Evolutionary conservation across 495 filamentous ascomycete species (phyloP).

Genomic region (Penicillium ochrochloron): DNA sequence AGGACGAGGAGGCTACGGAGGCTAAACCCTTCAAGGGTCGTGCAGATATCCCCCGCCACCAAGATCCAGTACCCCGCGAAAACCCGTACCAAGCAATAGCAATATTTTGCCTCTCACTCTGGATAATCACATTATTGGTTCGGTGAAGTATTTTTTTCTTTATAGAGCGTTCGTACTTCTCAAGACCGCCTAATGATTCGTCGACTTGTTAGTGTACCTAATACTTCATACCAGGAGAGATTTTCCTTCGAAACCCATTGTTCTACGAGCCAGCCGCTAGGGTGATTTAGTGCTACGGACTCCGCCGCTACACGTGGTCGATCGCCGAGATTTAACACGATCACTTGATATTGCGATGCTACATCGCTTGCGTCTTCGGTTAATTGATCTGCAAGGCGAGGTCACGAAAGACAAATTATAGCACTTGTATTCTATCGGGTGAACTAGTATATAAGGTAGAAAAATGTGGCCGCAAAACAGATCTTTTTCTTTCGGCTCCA

Average conservation of each 20-base stretch:
- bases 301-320: slow-evolving; percentile 16
- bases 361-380: slow-evolving; percentile 13
- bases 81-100: background rate
- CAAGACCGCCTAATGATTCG: background rate
- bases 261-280: background rate
- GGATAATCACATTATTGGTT: background rate
- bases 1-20: slow-evolving; percentile 5
- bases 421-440: background rate
- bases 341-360: slow-evolving; percentile 11
- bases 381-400: background rate
- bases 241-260: background rate
- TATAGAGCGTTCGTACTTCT: background rate
- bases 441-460: slow-evolving; percentile 1
- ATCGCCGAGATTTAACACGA: slow-evolving; percentile 15
- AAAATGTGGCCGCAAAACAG: background rate
- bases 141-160: background rate
- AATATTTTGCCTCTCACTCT: background rate
- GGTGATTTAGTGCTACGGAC: slow-evolving; percentile 8
- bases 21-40: background rate
- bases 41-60: slow-evolving; percentile 10
- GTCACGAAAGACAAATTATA: background rate
- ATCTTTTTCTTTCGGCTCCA: background rate
- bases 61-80: background rate
- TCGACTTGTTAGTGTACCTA: background rate
- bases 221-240: background rate